Base-by-base conservation (phyloP, 306 rosid species). In the Phaseolus lunatus region DNA sequence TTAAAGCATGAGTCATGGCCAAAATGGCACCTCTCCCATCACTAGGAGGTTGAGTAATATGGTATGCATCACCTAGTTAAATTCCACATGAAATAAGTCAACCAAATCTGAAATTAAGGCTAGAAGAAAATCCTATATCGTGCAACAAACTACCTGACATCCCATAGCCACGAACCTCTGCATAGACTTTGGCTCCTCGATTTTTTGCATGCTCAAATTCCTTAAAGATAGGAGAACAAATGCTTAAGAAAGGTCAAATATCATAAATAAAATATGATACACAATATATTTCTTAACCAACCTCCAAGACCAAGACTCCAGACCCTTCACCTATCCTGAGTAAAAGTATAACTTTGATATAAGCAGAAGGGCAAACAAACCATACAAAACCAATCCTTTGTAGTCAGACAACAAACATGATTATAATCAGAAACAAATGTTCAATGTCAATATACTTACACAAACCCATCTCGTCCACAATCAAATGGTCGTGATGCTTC, bases 401-500 rank as follows among this genome's bases (percentile, higher is more conserved):
- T 70, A 49, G 54, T 22, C 15, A 83, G 65, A 45, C 72, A 73
- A 47, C 37, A 27, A 35, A 19, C 23, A 77, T 19, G 64, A 63
- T 81, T 15, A 73, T 56, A 78, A 70, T 75, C 7, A 65, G 75
- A 68, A 57, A 74, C 58, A 76, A 27, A 24, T 29, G 16, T 65
- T 18, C 59, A 72, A 56, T 47, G 75, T 64, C 23, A 14, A 19
- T 58, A 70, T 44, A 87, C 95, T 82, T 83, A 92, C 97, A 95
- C 98, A 83, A 95, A 95, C 63, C 98, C 97, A 84, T 95, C 97
- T 76, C 97, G 91, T 61, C 86, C 94, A 80, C 86, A 78, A 75
- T 95, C 96, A 73, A 92, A 95, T 29, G 97, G 98, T 9, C 92
- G 86, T 41, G 97, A 95, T 61, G 98, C 92, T 84, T 90, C 98